Evolutionary conservation across 1,139 yeast genomes (phyloP), one percentile per base, ranked within the genome.

Genomic region (Nakaseomyces bracarensis): DNA sequence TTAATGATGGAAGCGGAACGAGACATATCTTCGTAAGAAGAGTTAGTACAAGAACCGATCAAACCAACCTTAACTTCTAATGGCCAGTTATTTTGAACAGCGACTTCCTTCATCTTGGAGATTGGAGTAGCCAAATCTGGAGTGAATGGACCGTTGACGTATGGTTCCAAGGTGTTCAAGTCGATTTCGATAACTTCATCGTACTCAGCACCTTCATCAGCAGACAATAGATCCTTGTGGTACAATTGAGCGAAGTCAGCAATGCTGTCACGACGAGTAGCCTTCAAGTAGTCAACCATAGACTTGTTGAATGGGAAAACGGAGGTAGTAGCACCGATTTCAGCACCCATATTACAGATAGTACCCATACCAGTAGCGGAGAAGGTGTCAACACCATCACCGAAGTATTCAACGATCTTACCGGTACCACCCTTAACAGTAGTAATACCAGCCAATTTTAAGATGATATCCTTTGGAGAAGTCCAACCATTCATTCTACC

Each of bases 321-420:
- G 43, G 97, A 91, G 49, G 98, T 91, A 54, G 98, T 89, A 50
- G 97, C 98, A 75, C 98, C 98, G 58, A 89, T 86, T 73, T 89
- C 98, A 56, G 98, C 98, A 79, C 98, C 98, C 98, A 89, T 89
- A 71, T 89, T 89, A 80, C 98, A 89, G 71, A 89, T 91, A 62
- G 98, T 89, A 69, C 94, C 98, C 98, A 89, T 89, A 79, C 98
- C 98, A 52, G 98, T 89, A 73, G 96, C 87, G 40, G 96, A 85
- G 71, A 91, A 84, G 52, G 96, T 81, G 61, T 85, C 82, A 53
- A 89, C 89, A 79, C 98, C 98, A 41, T 82, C 85, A 71, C 97
- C 98, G 63, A 82, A 89, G 75, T 91, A 91, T 74, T 91, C 98
- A 53, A 91, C 93, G 67, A 91, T 89, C 63, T 85, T 75, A 71